Percentiles rank a stretch among this genome's conserved stretches.
phyloP scores from a whole-genome alignment of 2,329 filamentous ascomycete species.

The Aureobasidium sp. region DNA sequence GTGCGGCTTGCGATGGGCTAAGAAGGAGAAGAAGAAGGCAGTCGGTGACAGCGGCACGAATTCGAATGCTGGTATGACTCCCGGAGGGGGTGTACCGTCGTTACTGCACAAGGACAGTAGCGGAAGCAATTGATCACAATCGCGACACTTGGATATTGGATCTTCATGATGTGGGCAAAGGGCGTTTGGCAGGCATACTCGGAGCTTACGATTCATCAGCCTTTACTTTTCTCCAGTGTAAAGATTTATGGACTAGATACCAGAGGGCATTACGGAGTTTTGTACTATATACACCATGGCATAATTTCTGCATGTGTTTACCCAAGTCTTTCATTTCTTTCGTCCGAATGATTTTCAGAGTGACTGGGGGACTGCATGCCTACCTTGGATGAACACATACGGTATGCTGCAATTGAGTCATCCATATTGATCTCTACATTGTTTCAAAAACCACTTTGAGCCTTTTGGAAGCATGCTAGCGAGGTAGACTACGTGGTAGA shows the following conservation, averaged over 20 bases:
- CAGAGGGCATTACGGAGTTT: constrained; percentile 6
- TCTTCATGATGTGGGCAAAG: background rate
- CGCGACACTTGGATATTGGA: background rate
- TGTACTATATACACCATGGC: constrained; percentile 9
- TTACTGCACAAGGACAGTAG: constrained; percentile 17
- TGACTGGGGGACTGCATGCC: background rate
- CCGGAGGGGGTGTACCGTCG: constrained; percentile 12
- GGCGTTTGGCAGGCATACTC: constrained; percentile 3
- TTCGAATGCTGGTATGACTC: constrained; percentile 15
- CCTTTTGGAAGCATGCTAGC: background rate
- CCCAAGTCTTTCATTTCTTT: background rate
- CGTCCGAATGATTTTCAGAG: background rate
- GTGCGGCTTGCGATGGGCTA: constrained; percentile 54
- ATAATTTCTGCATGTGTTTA: background rate
- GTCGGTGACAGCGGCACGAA: constrained; percentile 8
- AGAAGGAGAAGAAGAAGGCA: constrained; percentile 34
- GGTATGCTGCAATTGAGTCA: background rate
- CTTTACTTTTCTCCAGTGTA: constrained; percentile 4
- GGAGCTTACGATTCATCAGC: constrained; percentile 3
- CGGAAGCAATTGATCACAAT: constrained; percentile 12
- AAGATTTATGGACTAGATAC: constrained; percentile 9
- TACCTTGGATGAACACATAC: background rate
- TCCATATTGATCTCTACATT: background rate
- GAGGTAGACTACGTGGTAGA: background rate
- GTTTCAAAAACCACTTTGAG: background rate